phyloP scores from a whole-genome alignment of 2,329 filamentous ascomycete species.

The Xylaria sp. region DNA sequence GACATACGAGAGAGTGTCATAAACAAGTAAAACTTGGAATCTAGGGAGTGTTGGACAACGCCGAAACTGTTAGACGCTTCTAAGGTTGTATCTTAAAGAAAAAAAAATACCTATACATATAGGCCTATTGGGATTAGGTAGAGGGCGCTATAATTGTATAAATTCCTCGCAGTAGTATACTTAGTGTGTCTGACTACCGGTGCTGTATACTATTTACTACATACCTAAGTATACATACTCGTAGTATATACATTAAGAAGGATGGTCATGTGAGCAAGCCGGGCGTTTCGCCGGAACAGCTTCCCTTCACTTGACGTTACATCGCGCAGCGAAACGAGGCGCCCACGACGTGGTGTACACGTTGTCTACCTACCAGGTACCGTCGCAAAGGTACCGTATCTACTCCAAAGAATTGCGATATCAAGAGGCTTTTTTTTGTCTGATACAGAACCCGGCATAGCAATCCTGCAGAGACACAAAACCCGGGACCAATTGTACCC shows the following conservation, averaged over 20 bases:
- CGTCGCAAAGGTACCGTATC: neutral
- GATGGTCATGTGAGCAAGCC: conserved; percentile 1
- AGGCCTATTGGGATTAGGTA: too few relatives aligned
- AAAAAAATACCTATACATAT: too few relatives aligned
- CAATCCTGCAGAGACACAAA: too few relatives aligned
- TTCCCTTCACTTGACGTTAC: conserved; percentile 25
- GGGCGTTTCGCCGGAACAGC: conserved; percentile 23
- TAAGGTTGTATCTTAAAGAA: too few relatives aligned
- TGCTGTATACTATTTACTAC: neutral
- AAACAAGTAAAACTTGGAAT: neutral
- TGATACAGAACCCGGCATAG: conserved; percentile 11
- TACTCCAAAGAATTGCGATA: conserved; percentile 7
- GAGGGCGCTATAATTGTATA: too few relatives aligned
- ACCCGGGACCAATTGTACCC: neutral
- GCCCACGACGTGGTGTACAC: conserved; percentile 12
- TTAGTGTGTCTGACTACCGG: too few relatives aligned
- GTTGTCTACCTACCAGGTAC: neutral
- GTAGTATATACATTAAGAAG: too few relatives aligned
- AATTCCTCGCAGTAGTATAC: too few relatives aligned
- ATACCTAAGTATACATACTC: neutral
- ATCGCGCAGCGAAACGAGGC: conserved; percentile 24
- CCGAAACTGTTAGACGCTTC: neutral
- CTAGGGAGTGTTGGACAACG: neutral
- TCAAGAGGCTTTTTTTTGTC: conserved; percentile 9
- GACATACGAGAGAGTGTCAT: neutral